Evolutionary conservation across 257 asterid genomes (phyloP), one percentile per base, ranked within the genome.

Genomic region (Paulownia fortunei): DNA sequence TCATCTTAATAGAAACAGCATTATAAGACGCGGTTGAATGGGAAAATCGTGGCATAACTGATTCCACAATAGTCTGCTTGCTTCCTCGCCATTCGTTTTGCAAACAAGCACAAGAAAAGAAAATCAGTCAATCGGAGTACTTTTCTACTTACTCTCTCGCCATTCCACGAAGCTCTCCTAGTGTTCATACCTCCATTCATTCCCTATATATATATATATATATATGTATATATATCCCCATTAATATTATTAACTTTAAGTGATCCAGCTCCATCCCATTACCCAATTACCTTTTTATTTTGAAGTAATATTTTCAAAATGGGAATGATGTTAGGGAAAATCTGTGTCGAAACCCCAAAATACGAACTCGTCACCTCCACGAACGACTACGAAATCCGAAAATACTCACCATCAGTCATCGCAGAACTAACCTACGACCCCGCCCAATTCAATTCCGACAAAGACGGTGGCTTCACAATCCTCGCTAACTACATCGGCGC

Each of bases 371-470:
- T 87, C 47, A 74, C 89, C 77, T 61, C 97, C 73, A 81, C 91
- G 1, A 4, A 42, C 24, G 92, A 87, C 19, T 95, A 95, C 89
- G 97, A 93, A 82, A 82, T 95, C 78, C 92, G 98, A n/a, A 83
- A 87, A 58, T 95, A 91, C 81, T 64, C 88, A 0, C 80, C 94
- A 23, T 78, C 97, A 8, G 98, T 95, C 9, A 66, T 93, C 61
- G 98, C 99, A 0, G 90, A 93, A 78, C 84, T 95, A 0, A 89
- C 97, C 23, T 95, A 95, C 80, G 86, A 89, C 24, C 99, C 98
- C 5, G 34, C 89, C 30, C 72, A 87, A 1, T 84, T 89, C 81
- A 89, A 86, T 7, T 88, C 92, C 81, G 71, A 88, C 89, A 89
- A 86, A 54, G 99, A 95, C 78, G 99, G 89, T 1, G 99, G 99